A percentile compares a stretch with the other conserved stretches of the same genome.
These are phyloP conservation scores for Termitomyces sp. DNA, from an alignment of 768 basidiomycete species.

Conservation along the genomic window DNA sequence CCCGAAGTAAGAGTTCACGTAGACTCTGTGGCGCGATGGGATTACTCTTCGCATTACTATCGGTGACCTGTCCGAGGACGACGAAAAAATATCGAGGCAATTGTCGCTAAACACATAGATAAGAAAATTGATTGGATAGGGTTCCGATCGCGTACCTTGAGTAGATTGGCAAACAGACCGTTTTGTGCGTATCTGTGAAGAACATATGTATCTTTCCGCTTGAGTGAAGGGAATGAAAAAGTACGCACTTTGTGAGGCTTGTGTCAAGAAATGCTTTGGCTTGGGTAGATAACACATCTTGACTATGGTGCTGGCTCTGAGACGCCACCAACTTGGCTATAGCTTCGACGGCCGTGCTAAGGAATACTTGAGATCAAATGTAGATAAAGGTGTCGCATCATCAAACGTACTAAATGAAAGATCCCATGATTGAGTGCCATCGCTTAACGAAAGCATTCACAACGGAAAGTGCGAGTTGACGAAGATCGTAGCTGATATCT, in stretches of 20 bases:
- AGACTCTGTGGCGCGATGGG: slow-evolving; percentile 30
- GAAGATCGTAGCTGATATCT: slow-evolving; percentile 64
- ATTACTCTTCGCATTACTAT: slow-evolving; percentile 32
- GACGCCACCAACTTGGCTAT: slow-evolving; percentile 46
- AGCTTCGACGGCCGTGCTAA: slow-evolving; percentile 54
- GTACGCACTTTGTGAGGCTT: slow-evolving; percentile 44
- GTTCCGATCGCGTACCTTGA: slow-evolving; percentile 44
- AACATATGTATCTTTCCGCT: slow-evolving; percentile 2
- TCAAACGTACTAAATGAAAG: slow-evolving; percentile 49
- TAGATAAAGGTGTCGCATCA: not conserved
- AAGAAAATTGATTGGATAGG: not conserved
- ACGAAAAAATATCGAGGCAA: slow-evolving; percentile 49
- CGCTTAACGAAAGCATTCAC: slow-evolving; percentile 62
- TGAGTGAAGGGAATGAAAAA: not conserved
- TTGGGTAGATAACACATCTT: slow-evolving; percentile 59
- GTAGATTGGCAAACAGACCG: slow-evolving; percentile 56
- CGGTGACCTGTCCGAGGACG: slow-evolving; percentile 49
- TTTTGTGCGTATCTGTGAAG: slow-evolving; percentile 49
- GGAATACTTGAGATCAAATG: not conserved
- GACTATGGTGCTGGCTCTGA: slow-evolving; percentile 47
- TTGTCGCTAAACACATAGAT: slow-evolving; percentile 35
- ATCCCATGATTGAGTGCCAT: slow-evolving; percentile 52
- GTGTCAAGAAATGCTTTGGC: slow-evolving; percentile 53
- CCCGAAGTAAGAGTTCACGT: slow-evolving; percentile 54
- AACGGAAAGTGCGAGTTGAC: slow-evolving; percentile 61